phyloP scores from a whole-genome alignment of 805 yeast genomes.

The Cyberlindnera samutprakarnensis region DNA sequence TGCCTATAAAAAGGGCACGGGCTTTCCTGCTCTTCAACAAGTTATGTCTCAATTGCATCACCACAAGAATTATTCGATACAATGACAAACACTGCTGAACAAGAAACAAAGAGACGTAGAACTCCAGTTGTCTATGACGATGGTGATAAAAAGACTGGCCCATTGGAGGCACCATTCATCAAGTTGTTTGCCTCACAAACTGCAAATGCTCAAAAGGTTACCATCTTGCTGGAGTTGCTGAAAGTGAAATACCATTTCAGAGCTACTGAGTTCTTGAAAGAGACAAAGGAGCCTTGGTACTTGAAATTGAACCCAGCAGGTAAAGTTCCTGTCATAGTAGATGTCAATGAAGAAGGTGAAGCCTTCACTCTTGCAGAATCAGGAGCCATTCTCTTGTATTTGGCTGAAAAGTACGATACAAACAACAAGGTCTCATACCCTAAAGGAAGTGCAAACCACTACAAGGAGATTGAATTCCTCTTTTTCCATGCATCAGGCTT shows the following conservation, averaged over 20 bases:
- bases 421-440: slow-evolving; percentile 33
- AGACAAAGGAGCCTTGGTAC: slow-evolving; percentile 50
- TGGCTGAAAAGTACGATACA: slow-evolving; percentile 51
- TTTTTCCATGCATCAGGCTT: slow-evolving; percentile 51
- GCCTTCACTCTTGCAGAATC: slow-evolving; percentile 42
- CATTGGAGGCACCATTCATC: slow-evolving; percentile 31
- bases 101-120: slow-evolving; percentile 1
- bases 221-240: slow-evolving; percentile 29
- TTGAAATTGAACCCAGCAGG: slow-evolving; percentile 53
- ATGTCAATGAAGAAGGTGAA: slow-evolving; percentile 29
- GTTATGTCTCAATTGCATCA: too few species aligned
- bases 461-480: slow-evolving; percentile 42
- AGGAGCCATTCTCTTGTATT: slow-evolving; percentile 52
- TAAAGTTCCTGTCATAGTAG: slow-evolving; percentile 47
- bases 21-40: too few species aligned
- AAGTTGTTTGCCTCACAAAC: slow-evolving; percentile 34
- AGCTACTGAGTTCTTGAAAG: slow-evolving; percentile 31
- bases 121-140: slow-evolving; percentile 2
- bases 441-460: slow-evolving; percentile 36
- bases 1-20: too few species aligned
- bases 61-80: too few species aligned
- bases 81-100: too few species aligned
- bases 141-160: slow-evolving; percentile 10
- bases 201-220: slow-evolving; percentile 33
- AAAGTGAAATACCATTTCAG: slow-evolving; percentile 26